phyloP scores from a whole-genome alignment of 179 eudicot species.

The Nepenthes alata region DNA sequence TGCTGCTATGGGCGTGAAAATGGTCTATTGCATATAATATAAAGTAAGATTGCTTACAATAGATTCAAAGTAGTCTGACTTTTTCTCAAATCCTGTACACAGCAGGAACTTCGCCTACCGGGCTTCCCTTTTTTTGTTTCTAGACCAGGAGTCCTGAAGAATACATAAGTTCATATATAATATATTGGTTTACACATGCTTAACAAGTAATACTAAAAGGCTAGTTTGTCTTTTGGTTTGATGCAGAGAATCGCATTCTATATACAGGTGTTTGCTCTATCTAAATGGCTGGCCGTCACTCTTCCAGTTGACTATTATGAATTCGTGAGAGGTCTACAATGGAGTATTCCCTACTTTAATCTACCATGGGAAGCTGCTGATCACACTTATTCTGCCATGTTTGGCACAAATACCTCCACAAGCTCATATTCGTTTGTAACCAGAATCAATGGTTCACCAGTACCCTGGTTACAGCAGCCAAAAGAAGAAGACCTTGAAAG shows the following conservation, averaged over 20 bases:
- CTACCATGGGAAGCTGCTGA: slow-evolving; percentile 73
- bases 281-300: slow-evolving; percentile 67
- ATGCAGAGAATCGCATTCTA: slow-evolving; percentile 82
- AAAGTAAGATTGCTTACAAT: too few species aligned
- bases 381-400: slow-evolving; percentile 19
- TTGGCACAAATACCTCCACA: slow-evolving; percentile 27
- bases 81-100: too few species aligned
- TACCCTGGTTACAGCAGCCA: slow-evolving; percentile 15
- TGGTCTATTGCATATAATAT: too few species aligned
- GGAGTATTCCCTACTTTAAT: slow-evolving; percentile 79
- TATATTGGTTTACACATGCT: neutral
- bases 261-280: slow-evolving; percentile 75
- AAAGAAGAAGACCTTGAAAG: slow-evolving; percentile 14
- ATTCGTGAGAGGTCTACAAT: slow-evolving; percentile 56
- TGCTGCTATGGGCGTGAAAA: too few species aligned
- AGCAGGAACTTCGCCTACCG: neutral
- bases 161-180: too few species aligned
- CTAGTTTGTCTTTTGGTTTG: neutral
- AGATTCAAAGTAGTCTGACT: too few species aligned
- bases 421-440: slow-evolving; percentile 23
- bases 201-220: neutral
- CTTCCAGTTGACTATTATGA: slow-evolving; percentile 77
- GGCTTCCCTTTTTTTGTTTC: neutral
- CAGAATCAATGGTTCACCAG: slow-evolving; percentile 14
- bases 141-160: neutral